These are phyloP conservation scores for Dactylellina sp. DNA, from an alignment of 2,329 filamentous ascomycete species.

Conservation along the genomic window DNA sequence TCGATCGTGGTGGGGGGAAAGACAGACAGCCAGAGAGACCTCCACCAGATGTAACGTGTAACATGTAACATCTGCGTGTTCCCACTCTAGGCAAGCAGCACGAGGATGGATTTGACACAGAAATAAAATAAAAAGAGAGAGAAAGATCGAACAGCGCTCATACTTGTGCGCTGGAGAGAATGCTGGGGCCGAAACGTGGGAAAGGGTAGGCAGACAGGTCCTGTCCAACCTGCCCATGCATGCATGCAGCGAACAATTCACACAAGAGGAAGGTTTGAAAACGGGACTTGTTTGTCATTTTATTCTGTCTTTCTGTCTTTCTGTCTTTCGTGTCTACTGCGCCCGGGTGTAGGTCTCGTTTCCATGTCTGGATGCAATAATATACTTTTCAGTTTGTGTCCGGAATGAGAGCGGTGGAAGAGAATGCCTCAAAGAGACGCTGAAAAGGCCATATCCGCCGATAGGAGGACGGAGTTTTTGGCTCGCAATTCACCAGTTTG, in stretches of 20 bases:
- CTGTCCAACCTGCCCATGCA: conserved; percentile 10
- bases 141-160: conserved; percentile 1
- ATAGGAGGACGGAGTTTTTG: background rate
- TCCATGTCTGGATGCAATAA: conserved; percentile 11
- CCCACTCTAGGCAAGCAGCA: conserved; percentile 7
- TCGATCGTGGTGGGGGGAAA: no score
- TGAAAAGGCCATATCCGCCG: conserved; percentile 23
- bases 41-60: conserved; percentile 16
- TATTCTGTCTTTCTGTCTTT: no score
- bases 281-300: no score
- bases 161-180: background rate
- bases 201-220: conserved; percentile 4
- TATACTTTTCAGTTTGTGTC: background rate
- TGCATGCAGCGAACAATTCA: conserved; percentile 16
- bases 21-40: background rate
- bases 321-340: no score
- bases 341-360: background rate
- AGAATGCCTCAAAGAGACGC: background rate
- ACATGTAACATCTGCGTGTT: conserved; percentile 15
- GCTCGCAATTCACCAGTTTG: background rate
- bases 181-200: background rate
- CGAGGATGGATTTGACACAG: background rate
- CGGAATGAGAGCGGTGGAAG: no score
- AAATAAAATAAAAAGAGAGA: background rate
- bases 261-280: conserved; percentile 37